Base-by-base conservation (phyloP, 345 rosid species). In the Citrus mangshanensis region DNA sequence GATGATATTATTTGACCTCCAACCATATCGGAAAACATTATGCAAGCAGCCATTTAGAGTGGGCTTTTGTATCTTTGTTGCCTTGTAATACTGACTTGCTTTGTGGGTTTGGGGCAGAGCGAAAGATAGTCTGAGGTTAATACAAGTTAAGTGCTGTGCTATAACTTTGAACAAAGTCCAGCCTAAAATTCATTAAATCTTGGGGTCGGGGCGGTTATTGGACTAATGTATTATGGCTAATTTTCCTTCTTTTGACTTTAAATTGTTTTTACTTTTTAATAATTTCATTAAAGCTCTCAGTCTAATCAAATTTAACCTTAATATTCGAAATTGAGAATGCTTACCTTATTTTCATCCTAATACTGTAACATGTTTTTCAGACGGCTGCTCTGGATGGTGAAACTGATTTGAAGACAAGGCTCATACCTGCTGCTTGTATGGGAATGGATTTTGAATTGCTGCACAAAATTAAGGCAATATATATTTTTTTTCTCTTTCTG, bases 311-410 rank as follows among this genome's bases (percentile, higher is more conserved):
- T 42, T 3, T 27, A 51, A 32, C 25, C 64, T 10, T 71, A 28
- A 66, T 54, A 34, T 70, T 40, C 28, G n/a, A 35, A 56, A 22
- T 22, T 56, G 51, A 30, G 72, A 19, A 46, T 42, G 70, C 56
- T 56, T 4, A 37, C 66, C 8, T 54, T 56, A 22, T 78, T 28
- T 40, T 10, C 9, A 55, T 58, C 40, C 80, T 82, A 74, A 86
- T 71, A 32, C n/a, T 80, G 77, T 68, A 74, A 46, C 77, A 69
- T 49, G 51, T 79, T 84, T 65, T 87, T 84, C 93, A 94, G 98
- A 96, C 99, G 34, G 80, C 99, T 79, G 99, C 98, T 70, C 81
- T 96, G 56, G 99, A 96, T 76, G 99, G 99, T 82, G 99, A 96
- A 89, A 96, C 92, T 67, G 99, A 96, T 91, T 88, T 96, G 72